Base-by-base conservation (phyloP, 1,139 yeast genomes). In the Blastobotrys capitulatus region DNA sequence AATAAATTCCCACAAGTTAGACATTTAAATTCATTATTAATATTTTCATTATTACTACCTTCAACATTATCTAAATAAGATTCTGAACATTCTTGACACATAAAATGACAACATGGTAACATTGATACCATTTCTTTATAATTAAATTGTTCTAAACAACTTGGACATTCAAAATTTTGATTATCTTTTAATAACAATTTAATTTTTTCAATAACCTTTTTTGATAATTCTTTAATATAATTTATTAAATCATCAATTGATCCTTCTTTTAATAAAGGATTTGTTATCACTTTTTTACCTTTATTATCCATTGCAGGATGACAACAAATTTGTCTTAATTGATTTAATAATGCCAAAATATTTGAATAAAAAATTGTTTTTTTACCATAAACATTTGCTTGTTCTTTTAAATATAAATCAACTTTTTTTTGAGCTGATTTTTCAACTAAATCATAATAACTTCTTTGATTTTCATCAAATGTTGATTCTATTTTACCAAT, bases 241-340 rank as follows among this genome's bases (percentile, higher is more conserved):
- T 54, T 38, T 52, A 55, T 44, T 42, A 56, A 58, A 22, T 22
- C 51, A 19, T 37, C 31, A 38, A 42, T 42, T 26, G 46, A 42
- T 13, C 50, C 50, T 15, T 42, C 51, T 46, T 54, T 47, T 52
- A 47, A 43, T 49, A 44, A 40, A 49, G 9, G 65, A 12, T 73
- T 68, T 57, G 72, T 64, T 42, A n/a, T n/a, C n/a, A n/a, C n/a
- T n/a, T 49, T 52, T 42, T 58, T 74, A 43, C 47, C 38, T 42
- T 54, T 78, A 54, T 80, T 78, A 36, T 87, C 92, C 51, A 92
- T 70, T 58, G 78, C 82, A 39, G 83, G 80, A 66, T 92, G 97
- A 59, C 90, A 83, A 63, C 97, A 87, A 1, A 96, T 94, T 67
- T 92, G 97, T 53, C 98, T 76, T 58, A 92, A 73, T 47, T 97